phyloP scores from a whole-genome alignment of 805 yeast species.

The Ogataea nakhonphanomensis region DNA sequence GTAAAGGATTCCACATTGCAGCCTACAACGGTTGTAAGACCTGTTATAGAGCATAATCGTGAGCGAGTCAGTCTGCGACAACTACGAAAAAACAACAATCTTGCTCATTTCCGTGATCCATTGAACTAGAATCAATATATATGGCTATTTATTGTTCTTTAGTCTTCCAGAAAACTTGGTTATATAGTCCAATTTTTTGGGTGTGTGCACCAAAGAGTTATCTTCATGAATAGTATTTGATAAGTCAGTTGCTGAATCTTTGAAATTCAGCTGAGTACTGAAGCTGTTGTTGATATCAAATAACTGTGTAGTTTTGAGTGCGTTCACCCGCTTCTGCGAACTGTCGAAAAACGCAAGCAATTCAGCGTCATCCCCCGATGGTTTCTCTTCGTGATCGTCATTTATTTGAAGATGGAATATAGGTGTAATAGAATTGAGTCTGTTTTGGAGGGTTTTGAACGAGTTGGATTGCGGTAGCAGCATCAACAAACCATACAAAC shows the following conservation, averaged over 20 bases:
- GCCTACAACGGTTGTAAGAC: constrained; percentile 2
- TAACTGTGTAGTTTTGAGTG: constrained; percentile 11
- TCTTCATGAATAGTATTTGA: constrained; percentile 19
- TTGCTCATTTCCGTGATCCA: constrained; percentile 68
- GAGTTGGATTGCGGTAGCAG: constrained; percentile 91
- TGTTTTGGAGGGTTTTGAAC: constrained; percentile 71
- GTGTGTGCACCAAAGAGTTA: constrained; percentile 13
- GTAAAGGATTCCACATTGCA: constrained; percentile 9
- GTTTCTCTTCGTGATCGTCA: constrained; percentile 26
- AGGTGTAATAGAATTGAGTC: constrained; percentile 62
- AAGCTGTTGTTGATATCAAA: constrained; percentile 11
- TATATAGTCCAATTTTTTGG: constrained; percentile 21
- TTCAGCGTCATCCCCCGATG: constrained; percentile 22
- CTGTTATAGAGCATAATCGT: not conserved
- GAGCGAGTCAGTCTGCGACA: constrained; percentile 4
- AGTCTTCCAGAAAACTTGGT: constrained; percentile 25
- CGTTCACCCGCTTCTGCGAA: constrained; percentile 40
- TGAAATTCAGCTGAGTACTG: constrained; percentile 13
- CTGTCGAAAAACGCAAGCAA: constrained; percentile 46
- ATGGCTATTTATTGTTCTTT: constrained; percentile 12
- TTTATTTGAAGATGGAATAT: constrained; percentile 27
- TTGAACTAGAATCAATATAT: constrained; percentile 7
- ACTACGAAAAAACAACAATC: constrained; percentile 47
- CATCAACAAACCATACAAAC: constrained; percentile 91
- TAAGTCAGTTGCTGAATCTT: constrained; percentile 10